Percentiles rank a stretch among this genome's conserved stretches.
phyloP scores from a whole-genome alignment of 176 grass and related monocot genomes.

The Echinochloa phyllopogon region DNA sequence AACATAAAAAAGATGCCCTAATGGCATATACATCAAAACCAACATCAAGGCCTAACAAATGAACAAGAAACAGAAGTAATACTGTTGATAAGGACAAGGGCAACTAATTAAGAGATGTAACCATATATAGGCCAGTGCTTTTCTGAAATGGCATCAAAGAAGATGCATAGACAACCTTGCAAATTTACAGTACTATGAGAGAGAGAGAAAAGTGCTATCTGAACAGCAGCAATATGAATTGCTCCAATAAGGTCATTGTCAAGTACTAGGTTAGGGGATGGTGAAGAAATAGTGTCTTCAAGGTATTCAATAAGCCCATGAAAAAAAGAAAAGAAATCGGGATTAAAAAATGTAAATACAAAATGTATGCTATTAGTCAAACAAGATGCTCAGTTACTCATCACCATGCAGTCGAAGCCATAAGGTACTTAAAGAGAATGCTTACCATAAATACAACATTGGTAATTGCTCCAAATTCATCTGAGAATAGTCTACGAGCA shows the following conservation, averaged over 20 bases:
- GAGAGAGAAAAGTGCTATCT: neutral
- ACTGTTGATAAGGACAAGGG: neutral
- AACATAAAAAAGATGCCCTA: neutral
- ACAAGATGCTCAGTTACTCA: constrained; percentile 20
- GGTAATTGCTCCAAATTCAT: constrained; percentile 88
- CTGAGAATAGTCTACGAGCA: constrained; percentile 84
- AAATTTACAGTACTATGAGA: constrained; percentile 9
- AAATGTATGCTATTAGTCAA: constrained; percentile 13
- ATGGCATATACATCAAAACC: neutral
- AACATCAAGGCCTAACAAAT: constrained; percentile 28
- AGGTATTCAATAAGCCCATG: too few species aligned
- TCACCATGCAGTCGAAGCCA: neutral
- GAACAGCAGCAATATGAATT: neutral
- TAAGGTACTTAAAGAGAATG: constrained; percentile 38
- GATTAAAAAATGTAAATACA: neutral
- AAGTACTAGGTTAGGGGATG: too few species aligned
- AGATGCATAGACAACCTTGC: neutral
- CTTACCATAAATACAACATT: constrained; percentile 99
- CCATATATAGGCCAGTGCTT: neutral
- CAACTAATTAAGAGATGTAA: neutral
- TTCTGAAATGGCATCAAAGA: neutral
- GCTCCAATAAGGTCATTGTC: too few species aligned
- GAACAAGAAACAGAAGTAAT: constrained; percentile 7
- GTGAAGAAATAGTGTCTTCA: too few species aligned
- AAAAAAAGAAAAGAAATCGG: neutral